These are phyloP conservation scores for Sugiyamaella japonica DNA, from an alignment of 1,139 yeast species.

Conservation along the genomic window DNA sequence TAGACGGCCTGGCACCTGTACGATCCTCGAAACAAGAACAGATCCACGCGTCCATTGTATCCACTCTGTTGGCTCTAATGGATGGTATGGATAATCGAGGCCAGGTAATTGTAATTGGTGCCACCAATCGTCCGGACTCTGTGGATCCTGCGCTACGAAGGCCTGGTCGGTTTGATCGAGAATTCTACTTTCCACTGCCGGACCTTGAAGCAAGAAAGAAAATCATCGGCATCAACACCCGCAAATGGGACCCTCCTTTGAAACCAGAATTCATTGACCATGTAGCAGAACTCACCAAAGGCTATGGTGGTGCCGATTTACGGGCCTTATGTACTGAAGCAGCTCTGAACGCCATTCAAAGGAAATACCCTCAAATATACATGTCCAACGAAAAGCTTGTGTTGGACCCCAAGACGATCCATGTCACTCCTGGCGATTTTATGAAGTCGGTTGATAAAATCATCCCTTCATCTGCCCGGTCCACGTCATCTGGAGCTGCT, in stretches of 20 bases:
- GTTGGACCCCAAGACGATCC: conserved; percentile 70
- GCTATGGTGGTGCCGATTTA: conserved; percentile 97
- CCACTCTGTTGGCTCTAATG: conserved; percentile 91
- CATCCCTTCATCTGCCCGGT: conserved; percentile 89
- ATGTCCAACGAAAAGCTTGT: conserved; percentile 68
- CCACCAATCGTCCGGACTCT: conserved; percentile 96
- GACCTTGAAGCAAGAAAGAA: conserved; percentile 75
- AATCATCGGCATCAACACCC: conserved; percentile 81
- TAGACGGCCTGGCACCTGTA: conserved; percentile 97
- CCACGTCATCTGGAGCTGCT: conserved; percentile 69
- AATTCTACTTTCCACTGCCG: conserved; percentile 93
- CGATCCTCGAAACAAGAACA: conserved; percentile 97
- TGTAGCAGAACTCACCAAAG: conserved; percentile 82
- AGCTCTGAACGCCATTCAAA: conserved; percentile 85
- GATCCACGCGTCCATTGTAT: conserved; percentile 95
- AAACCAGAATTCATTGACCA: conserved; percentile 58
- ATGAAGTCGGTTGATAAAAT: conserved; percentile 83
- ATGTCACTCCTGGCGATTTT: conserved; percentile 83
- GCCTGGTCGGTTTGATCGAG: conserved; percentile 97
- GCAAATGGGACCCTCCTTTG: conserved; percentile 81
- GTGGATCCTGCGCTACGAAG: conserved; percentile 96
- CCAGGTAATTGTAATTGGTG: conserved; percentile 96
- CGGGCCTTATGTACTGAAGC: conserved; percentile 95
- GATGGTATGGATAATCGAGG: conserved; percentile 99
- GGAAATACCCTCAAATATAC: conserved; percentile 93